Base-by-base conservation (phyloP, 2,329 filamentous ascomycete species). In the Hymenoscyphus fructigenus region DNA sequence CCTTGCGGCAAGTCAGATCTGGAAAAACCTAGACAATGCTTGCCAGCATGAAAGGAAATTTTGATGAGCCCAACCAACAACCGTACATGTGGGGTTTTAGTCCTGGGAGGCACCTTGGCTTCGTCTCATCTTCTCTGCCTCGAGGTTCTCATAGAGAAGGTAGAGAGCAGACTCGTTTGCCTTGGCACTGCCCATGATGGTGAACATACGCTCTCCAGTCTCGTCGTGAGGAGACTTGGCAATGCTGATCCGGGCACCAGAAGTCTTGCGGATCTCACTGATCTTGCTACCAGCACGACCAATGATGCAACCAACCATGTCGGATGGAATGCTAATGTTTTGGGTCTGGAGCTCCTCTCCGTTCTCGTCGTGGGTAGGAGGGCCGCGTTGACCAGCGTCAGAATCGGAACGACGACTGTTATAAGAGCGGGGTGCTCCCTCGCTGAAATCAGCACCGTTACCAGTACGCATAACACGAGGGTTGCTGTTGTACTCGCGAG, bases 271-370 rank as follows among this genome's bases (percentile, higher is more conserved):
- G 74, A 99, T 99, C 81, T 99, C 95, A 78, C 92, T 97, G 76
- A 99, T 99, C 86, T 99, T 99, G 83, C 87, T 93, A 70, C 95
- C 95, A 62, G 85, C 92, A 70, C 93, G 91, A 71, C 95, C 95
- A 77, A 99, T 99, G 81, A 99, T 99, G 81, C 95, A 99, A 72
- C 95, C 95, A 78, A 99, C 95, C 95, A 99, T 99, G 82, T 99
- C 95, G 58, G 95, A 93, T 29, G 95, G 95, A 75, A 99, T 99
- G 83, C 93, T 97, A 80, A 99, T 99, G 82, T 99, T 99, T 77
- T 99, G 95, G 1, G 95, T 99, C 79, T 97, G 94, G 67, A 98
- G 91, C 79, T 97, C 94, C 77, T 98, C 95, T 68, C 95, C 95
- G 70, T 98, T 96, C 80, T 98, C 94, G 68, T 95, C 93, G 75